Evolutionary conservation across 2,329 filamentous ascomycete species (phyloP), one percentile per base, ranked within the genome.

Genomic region (Myriangium duriaei): DNA sequence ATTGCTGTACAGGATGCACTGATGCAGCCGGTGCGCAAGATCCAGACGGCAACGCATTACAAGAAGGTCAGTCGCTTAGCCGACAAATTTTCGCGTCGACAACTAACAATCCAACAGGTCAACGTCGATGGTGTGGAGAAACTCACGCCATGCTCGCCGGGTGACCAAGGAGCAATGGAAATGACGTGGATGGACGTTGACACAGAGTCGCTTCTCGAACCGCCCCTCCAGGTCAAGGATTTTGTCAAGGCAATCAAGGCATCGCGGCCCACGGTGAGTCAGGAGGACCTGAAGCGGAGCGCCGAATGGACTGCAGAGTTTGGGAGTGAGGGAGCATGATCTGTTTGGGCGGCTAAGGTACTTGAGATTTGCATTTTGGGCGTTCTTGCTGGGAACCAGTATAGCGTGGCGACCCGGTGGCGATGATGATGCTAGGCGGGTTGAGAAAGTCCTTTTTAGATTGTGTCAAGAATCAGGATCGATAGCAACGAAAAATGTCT

Each of bases 11-110:
- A 98, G 59, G 83, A 92, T 56, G 91, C 91, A 1, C 67, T 98
- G 28, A 98, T 98, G 91, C 86, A 95, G 55, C 92, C 91, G 2
- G 83, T 98, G 44, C 74, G 91, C 45, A 92, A 95, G 62, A 96
- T 98, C 49, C 80, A 96, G 59, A 93, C 87, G 46, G 88, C 91
- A 12, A 98, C 91, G 37, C 91, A 98, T 65, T 98, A 96, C 64
- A 95, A 95, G 61, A 79, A 82, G 66, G 88, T 88, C 67, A 35
- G 56, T 49, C 14, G 18, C n/a, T 39, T 6, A 6, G 9, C 14
- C 13, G 6, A 10, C 10, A 3, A n/a, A 5, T 5, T 24, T 3
- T 13, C 3, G n/a, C n/a, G 4, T 11, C 12, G 5, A 5, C 35
- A 11, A 37, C 31, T 15, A 30, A 16, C 12, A 26, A 17, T 39